Conservation (phyloP, 2,329 filamentous ascomycete genomes). For the Alternaria triticimaculans region DNA sequence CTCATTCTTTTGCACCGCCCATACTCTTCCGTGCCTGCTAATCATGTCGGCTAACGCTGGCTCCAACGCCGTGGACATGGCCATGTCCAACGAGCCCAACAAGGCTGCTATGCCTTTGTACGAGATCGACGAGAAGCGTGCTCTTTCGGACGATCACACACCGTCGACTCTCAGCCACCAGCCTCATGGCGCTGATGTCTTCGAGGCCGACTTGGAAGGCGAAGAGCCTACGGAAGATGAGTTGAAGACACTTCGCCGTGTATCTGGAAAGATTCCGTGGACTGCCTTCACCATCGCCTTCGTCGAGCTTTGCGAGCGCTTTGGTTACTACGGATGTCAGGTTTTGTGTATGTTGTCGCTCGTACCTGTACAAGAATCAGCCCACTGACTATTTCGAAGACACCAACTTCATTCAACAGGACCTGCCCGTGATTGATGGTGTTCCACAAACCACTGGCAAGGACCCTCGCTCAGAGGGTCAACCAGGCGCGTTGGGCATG, state of each 20-base stretch:
- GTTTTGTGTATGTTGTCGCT: slow-evolving; percentile 62
- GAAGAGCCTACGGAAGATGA: slow-evolving; percentile 67
- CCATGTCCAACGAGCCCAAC: slow-evolving; percentile 43
- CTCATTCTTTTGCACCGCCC: slow-evolving; percentile 13
- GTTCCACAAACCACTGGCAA: slow-evolving; percentile 39
- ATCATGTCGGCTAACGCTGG: slow-evolving; percentile 42
- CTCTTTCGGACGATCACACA: slow-evolving; percentile 24
- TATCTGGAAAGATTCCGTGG: slow-evolving; percentile 70
- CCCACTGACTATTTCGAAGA: slow-evolving; percentile 29
- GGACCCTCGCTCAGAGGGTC: slow-evolving; percentile 37
- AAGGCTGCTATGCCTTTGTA: slow-evolving; percentile 40
- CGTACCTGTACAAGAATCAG: neutral
- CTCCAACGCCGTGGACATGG: slow-evolving; percentile 44
- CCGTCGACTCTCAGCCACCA: slow-evolving; percentile 26
- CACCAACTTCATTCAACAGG: slow-evolving; percentile 50
- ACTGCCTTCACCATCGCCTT: slow-evolving; percentile 73
- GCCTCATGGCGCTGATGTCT: slow-evolving; percentile 31
- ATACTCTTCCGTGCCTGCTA: slow-evolving; percentile 1
- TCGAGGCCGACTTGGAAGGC: slow-evolving; percentile 43
- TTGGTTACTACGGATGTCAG: slow-evolving; percentile 77
- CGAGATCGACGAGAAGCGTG: slow-evolving; percentile 43
- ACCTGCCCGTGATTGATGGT: slow-evolving; percentile 46
- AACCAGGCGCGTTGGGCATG: slow-evolving; percentile 46
- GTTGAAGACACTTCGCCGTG: slow-evolving; percentile 64
- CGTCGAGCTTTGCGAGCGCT: slow-evolving; percentile 77